phyloP scores from a whole-genome alignment of 1,284 basidiomycete species.

The Omphalotus olearius region DNA sequence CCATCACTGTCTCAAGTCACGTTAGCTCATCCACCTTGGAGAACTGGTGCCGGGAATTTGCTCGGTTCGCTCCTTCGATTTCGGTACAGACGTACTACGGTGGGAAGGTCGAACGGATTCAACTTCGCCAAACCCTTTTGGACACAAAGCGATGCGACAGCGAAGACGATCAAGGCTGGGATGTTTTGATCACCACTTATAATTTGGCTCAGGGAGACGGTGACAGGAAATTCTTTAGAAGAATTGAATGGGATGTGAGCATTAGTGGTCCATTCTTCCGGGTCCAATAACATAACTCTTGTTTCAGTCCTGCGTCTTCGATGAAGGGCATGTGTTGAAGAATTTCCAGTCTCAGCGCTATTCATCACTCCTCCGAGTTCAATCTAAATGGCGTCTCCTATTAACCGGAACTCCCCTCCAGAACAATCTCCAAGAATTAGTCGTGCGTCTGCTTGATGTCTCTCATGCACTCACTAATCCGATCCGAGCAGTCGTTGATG shows the following conservation, averaged over 20 bases:
- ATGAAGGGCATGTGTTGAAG: constrained; percentile 96
- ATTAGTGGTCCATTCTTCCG: neutral
- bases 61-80: constrained; percentile 84
- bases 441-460: constrained; percentile 53
- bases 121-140: constrained; percentile 69
- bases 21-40: constrained; percentile 90
- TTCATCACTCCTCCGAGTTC: constrained; percentile 81
- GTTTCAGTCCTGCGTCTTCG: constrained; percentile 81
- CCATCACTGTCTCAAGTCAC: constrained; percentile 15
- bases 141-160: constrained; percentile 45
- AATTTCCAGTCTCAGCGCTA: constrained; percentile 97
- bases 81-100: constrained; percentile 94
- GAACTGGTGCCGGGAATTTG: constrained; percentile 98
- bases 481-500: constrained; percentile 75
- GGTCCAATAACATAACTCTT: constrained; percentile 5
- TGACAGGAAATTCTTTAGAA: constrained; percentile 91
- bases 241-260: constrained; percentile 86
- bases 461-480: constrained; percentile 8
- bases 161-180: constrained; percentile 62
- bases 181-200: constrained; percentile 96
- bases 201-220: constrained; percentile 87
- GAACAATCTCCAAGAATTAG: constrained; percentile 90
- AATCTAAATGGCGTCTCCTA: constrained; percentile 86
- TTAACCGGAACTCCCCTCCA: constrained; percentile 96
- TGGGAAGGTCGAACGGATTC: constrained; percentile 82